A percentile compares a stretch with the other conserved stretches of the same genome.
phyloP scores from a whole-genome alignment of 257 asterid species.

The Solanum stenotomum region DNA sequence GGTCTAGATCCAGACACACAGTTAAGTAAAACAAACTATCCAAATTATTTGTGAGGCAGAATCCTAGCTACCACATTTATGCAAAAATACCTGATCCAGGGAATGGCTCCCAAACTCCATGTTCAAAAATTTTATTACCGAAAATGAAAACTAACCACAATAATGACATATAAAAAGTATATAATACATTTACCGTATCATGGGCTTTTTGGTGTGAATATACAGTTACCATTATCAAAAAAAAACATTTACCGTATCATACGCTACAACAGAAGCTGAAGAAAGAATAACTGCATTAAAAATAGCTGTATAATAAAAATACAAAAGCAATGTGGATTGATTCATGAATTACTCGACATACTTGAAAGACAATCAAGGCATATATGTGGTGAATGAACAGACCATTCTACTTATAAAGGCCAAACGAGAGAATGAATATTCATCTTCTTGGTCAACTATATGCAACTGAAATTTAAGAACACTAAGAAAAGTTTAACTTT shows the following conservation, averaged over 20 bases:
- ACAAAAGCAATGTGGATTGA: background rate
- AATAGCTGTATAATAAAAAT: background rate
- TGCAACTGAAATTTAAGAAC: slow-evolving; percentile 18
- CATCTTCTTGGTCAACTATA: background rate
- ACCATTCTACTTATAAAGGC: background rate
- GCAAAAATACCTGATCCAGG: background rate
- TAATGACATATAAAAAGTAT: background rate
- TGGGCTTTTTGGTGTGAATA: too few species aligned
- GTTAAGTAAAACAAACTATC: background rate
- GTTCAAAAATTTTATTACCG: background rate
- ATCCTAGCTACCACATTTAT: background rate
- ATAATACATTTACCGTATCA: background rate
- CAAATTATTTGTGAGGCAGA: background rate
- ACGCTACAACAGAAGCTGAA: background rate
- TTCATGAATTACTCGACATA: background rate
- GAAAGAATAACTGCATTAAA: background rate
- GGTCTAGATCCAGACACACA: background rate
- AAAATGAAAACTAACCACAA: background rate
- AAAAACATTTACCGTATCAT: background rate
- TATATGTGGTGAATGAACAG: background rate
- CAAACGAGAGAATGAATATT: background rate
- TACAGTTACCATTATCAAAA: too few species aligned
- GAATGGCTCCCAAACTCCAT: background rate
- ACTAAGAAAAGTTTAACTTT: slow-evolving; percentile 43
- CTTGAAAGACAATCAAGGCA: background rate